phyloP scores from a whole-genome alignment of 2,329 filamentous ascomycete genomes.

The Cercospora sesami region DNA sequence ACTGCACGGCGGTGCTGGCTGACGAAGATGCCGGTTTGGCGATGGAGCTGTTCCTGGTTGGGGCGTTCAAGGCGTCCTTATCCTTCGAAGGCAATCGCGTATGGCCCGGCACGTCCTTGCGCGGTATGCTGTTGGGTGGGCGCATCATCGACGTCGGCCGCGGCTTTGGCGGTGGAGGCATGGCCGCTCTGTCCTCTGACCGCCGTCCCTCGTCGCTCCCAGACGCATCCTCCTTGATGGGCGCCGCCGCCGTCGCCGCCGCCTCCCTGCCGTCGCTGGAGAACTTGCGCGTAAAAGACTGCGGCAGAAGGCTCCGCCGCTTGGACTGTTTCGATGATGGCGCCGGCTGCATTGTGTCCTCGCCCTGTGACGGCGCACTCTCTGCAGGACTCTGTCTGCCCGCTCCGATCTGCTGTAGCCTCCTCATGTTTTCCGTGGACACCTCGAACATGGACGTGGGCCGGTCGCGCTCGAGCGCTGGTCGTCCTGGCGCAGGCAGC shows the following conservation, averaged over 20 bases:
- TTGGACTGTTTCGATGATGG: conserved; percentile 29
- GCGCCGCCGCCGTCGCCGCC: conserved; percentile 8
- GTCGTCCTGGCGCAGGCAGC: conserved; percentile 30
- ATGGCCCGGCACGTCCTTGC: conserved; percentile 20
- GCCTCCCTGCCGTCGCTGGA: conserved; percentile 27
- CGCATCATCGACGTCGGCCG: conserved; percentile 25
- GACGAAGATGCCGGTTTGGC: conserved; percentile 13
- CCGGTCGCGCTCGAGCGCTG: conserved; percentile 24
- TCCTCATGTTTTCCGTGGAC: conserved; percentile 26
- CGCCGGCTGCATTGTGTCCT: not conserved
- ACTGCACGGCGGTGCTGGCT: not conserved
- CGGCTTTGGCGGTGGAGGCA: conserved; percentile 35
- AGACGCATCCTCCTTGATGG: conserved; percentile 29
- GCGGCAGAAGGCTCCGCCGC: conserved; percentile 37
- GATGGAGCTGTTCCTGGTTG: conserved; percentile 13
- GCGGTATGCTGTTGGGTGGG: conserved; percentile 24
- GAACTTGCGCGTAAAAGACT: conserved; percentile 29
- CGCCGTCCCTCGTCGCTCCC: conserved; percentile 20
- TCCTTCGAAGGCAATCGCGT: conserved; percentile 26
- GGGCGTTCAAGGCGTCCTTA: conserved; percentile 16
- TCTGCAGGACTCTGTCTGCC: conserved; percentile 14
- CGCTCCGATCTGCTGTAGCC: conserved; percentile 24
- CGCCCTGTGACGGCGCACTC: conserved; percentile 1
- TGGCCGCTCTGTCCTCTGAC: conserved; percentile 28
- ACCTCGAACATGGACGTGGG: conserved; percentile 39